These are phyloP conservation scores for Zygnema circumcarinatum DNA, from an alignment of 139 green algal genomes.

Conservation along the genomic window DNA sequence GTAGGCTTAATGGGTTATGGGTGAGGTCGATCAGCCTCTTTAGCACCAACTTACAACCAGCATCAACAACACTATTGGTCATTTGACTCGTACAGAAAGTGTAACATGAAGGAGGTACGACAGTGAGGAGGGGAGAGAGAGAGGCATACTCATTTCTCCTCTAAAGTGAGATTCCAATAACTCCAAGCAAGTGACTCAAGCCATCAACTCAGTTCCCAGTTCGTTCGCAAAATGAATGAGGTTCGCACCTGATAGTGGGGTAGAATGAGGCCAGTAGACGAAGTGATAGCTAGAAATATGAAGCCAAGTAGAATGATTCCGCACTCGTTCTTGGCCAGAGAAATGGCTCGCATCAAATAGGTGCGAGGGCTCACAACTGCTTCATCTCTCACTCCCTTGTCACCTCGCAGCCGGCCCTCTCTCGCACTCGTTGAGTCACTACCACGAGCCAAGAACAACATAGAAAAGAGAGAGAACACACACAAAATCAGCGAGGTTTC, in stretches of 20 bases:
- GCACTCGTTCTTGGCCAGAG: conserved; percentile 38
- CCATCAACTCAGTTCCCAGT: too few relatives aligned
- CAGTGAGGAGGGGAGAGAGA: too few relatives aligned
- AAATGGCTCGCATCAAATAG: conserved; percentile 54
- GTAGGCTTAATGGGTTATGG: too few relatives aligned
- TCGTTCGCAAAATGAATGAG: too few relatives aligned
- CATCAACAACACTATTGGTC: not conserved
- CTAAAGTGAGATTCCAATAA: too few relatives aligned
- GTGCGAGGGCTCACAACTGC: conserved; percentile 23
- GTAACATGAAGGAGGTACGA: too few relatives aligned
- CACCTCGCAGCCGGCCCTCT: conserved; percentile 49
- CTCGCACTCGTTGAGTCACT: too few relatives aligned
- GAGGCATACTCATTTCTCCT: too few relatives aligned
- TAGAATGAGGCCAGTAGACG: conserved; percentile 28
- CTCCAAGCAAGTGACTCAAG: too few relatives aligned
- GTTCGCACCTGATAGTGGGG: conserved; percentile 56
- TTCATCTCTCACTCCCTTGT: conserved; percentile 47
- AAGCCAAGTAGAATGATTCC: conserved; percentile 39
- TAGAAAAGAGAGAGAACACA: not conserved
- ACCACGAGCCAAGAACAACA: conserved; percentile 2
- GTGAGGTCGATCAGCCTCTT: too few relatives aligned
- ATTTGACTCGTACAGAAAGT: too few relatives aligned
- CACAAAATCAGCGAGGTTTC: not conserved
- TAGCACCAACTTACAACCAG: too few relatives aligned
- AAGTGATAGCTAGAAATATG: conserved; percentile 42